Conservation (phyloP, 305 asterid genomes). For the Solanum hybrid region DNA sequence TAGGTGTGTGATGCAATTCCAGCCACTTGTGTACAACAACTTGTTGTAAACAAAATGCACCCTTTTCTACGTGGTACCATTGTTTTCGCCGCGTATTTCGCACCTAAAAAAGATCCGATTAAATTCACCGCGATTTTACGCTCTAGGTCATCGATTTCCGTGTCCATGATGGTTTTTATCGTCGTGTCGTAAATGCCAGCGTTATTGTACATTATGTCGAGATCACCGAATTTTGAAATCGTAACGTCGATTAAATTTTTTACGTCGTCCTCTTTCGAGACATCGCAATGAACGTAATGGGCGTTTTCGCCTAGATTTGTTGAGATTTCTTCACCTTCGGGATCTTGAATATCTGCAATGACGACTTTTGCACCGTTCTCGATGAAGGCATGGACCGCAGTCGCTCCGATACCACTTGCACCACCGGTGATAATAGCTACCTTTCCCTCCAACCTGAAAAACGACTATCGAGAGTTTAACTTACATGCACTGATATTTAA, state of each 20-base stretch:
- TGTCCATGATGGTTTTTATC: neutral
- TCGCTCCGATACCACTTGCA: neutral
- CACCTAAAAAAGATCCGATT: slow-evolving; percentile 1
- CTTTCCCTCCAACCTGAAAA: neutral
- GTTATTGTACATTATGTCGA: slow-evolving; percentile 10
- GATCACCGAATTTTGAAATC: neutral
- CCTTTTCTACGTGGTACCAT: neutral
- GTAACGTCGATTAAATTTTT: neutral
- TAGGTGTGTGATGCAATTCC: slow-evolving; percentile 23
- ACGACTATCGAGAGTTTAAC: neutral
- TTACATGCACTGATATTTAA: neutral
- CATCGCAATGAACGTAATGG: neutral
- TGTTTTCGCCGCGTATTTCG: neutral
- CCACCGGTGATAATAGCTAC: neutral
- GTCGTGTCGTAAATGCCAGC: neutral
- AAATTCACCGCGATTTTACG: neutral
- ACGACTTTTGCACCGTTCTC: neutral
- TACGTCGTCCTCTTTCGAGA: neutral
- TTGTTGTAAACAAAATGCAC: slow-evolving; percentile 1
- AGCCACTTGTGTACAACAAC: slow-evolving; percentile 1
- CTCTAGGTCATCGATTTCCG: neutral
- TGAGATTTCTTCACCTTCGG: neutral
- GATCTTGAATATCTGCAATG: neutral
- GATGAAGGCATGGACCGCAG: neutral
- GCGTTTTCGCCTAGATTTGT: neutral